A percentile compares a stretch with the other conserved stretches of the same genome.
Conservation (phyloP, 2,329 filamentous ascomycete species). For the Aspergillus neoniger region DNA sequence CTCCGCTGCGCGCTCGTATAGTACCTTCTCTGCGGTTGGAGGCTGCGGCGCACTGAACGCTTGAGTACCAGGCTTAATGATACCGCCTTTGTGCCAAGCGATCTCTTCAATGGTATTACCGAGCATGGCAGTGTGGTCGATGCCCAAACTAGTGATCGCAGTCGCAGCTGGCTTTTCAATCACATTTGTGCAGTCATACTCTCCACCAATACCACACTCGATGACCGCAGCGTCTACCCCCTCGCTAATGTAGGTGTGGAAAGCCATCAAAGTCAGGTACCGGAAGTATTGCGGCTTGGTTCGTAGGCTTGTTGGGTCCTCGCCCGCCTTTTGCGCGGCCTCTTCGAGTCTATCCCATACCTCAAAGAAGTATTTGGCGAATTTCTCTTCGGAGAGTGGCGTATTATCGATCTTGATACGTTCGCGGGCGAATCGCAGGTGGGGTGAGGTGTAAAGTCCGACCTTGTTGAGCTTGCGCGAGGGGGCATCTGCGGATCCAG, state of each 20-base stretch:
- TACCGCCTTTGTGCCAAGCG: constrained; percentile 89
- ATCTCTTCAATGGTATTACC: constrained; percentile 79
- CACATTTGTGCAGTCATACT: constrained; percentile 91
- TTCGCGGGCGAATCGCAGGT: constrained; percentile 80
- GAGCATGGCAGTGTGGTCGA: constrained; percentile 81
- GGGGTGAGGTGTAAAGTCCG: constrained; percentile 83
- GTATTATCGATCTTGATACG: constrained; percentile 77
- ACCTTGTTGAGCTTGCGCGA: constrained; percentile 54
- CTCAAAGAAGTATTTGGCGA: constrained; percentile 79
- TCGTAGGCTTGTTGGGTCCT: constrained; percentile 51
- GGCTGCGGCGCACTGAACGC: constrained; percentile 65
- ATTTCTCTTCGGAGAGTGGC: constrained; percentile 67
- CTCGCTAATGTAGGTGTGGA: constrained; percentile 77
- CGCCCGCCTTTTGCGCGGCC: constrained; percentile 54
- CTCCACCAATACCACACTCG: constrained; percentile 92
- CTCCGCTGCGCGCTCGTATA: constrained; percentile 58
- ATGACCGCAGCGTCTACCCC: constrained; percentile 77
- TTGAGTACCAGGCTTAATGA: constrained; percentile 69
- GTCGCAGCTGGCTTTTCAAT: constrained; percentile 69
- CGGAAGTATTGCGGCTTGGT: constrained; percentile 91
- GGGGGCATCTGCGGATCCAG: constrained; percentile 23
- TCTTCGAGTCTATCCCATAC: constrained; percentile 71
- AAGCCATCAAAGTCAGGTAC: constrained; percentile 83
- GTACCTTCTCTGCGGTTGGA: constrained; percentile 55
- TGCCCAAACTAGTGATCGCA: constrained; percentile 77